Conservation (phyloP, 2,329 filamentous ascomycete species). For the Dactylonectria macrodidyma region DNA sequence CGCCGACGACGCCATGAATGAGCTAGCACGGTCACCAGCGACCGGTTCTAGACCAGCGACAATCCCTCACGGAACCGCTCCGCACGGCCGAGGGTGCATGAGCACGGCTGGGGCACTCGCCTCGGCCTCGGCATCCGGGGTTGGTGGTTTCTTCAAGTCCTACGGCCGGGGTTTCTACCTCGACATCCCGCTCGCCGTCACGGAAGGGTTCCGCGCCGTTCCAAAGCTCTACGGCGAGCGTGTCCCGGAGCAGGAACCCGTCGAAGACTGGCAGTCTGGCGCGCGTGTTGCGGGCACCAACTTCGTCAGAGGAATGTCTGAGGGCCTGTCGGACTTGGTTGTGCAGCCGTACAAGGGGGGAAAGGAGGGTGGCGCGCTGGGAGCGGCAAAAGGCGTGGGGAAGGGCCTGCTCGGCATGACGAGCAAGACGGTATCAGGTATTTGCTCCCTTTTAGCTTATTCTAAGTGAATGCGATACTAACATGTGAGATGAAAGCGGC, state of each 20-base stretch:
- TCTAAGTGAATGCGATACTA: not conserved
- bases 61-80: not conserved
- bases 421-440: constrained; percentile 34
- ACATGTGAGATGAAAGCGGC: constrained; percentile 23
- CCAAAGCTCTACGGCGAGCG: constrained; percentile 32
- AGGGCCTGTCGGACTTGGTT: constrained; percentile 30
- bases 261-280: constrained; percentile 34
- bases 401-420: constrained; percentile 36
- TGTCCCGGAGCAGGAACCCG: constrained; percentile 31
- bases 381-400: constrained; percentile 27
- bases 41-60: not conserved
- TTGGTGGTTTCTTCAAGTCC: constrained; percentile 37
- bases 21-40: not conserved
- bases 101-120: constrained; percentile 28
- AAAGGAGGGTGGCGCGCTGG: constrained; percentile 26
- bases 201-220: constrained; percentile 38
- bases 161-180: constrained; percentile 31
- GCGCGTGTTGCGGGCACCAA: constrained; percentile 28
- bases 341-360: constrained; percentile 33
- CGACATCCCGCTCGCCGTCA: constrained; percentile 35
- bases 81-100: not conserved
- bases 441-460: not conserved
- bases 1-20: not conserved
- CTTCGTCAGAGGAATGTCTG: constrained; percentile 31
- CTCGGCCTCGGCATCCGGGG: constrained; percentile 27